phyloP scores from a whole-genome alignment of 2,329 filamentous ascomycete species.

The Whalleya microplaca region DNA sequence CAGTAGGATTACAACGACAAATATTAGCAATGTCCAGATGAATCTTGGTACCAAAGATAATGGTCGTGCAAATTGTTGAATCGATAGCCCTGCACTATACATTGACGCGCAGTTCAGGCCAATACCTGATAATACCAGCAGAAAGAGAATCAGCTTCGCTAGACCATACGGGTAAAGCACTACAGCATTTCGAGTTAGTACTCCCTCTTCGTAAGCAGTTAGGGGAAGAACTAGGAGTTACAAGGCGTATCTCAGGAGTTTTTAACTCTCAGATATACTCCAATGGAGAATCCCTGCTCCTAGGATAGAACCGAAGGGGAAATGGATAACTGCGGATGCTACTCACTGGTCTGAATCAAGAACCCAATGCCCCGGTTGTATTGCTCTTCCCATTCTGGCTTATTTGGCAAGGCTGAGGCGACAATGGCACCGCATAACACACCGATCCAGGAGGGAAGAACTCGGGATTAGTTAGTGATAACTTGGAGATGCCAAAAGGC shows the following conservation, averaged over 20 bases:
- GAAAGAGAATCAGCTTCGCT: conserved; percentile 42
- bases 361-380: conserved; percentile 48
- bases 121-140: conserved; percentile 46
- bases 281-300: not conserved
- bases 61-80: conserved; percentile 46
- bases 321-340: not conserved
- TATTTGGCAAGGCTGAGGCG: conserved; percentile 45
- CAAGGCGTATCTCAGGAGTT: not conserved
- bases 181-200: not conserved
- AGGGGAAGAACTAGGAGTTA: not conserved
- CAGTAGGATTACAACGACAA: conserved; percentile 48
- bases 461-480: conserved; percentile 16
- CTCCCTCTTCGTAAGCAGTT: not conserved
- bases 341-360: conserved; percentile 42
- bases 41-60: conserved; percentile 49
- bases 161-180: conserved; percentile 49
- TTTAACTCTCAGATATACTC: not conserved
- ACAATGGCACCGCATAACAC: conserved; percentile 48
- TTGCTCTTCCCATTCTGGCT: conserved; percentile 42
- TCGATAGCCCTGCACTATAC: conserved; percentile 42
- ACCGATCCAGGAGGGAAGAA: conserved; percentile 51
- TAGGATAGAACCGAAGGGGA: not conserved
- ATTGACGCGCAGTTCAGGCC: conserved; percentile 51
- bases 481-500: not conserved
- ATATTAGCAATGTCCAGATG: conserved; percentile 51